Evolutionary conservation across 2,329 filamentous ascomycete species (phyloP), one percentile per base, ranked within the genome.

Genomic region (Fusarium azukiicola): DNA sequence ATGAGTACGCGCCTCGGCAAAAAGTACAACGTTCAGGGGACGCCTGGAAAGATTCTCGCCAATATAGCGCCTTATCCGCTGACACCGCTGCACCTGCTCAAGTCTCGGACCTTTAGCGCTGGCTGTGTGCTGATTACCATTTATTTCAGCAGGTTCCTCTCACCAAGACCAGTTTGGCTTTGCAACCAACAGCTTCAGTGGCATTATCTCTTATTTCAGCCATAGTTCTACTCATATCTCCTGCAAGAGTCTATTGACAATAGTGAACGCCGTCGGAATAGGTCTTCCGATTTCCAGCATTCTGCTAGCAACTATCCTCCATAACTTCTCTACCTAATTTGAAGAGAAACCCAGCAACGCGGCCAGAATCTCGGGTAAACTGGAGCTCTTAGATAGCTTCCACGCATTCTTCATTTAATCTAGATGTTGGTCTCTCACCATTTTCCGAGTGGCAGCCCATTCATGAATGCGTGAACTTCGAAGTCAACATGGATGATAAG

Each of bases 61-160:
- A 75, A 77, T 42, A 46, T 71, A 46, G 69, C 75, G 6, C 75
- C 75, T 10, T 88, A 90, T 61, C 92, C 84, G 14, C 76, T 86
- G 27, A 79, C 84, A n/a, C 84, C 84, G 17, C 69, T 87, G 21
- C 83, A 85, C 67, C 40, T 77, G 23, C 64, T 77, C 67, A 77
- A 77, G 21, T 75, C 73, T 71, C 88, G 90, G 40, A 96, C 94
- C 1, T 93, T 86, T 4, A 72, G 83, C 32, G 84, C 84, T 7
- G 78, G 79, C 4, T 69, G 70, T 38, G 56, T 80, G 13, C 61
- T 81, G 17, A 63, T 50, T 16, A 73, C 77, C 4, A 85, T 86
- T 44, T 69, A 83, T 17, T 74, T 84, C 40, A 93, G 93, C 87
- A 16, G 80, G 79, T 10, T 7, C 19, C 44, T 6, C 27, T 27